A percentile compares a stretch with the other conserved stretches of the same genome.
Conservation (phyloP, 2,329 filamentous ascomycete genomes). For the Sclerotinia glacialis region DNA sequence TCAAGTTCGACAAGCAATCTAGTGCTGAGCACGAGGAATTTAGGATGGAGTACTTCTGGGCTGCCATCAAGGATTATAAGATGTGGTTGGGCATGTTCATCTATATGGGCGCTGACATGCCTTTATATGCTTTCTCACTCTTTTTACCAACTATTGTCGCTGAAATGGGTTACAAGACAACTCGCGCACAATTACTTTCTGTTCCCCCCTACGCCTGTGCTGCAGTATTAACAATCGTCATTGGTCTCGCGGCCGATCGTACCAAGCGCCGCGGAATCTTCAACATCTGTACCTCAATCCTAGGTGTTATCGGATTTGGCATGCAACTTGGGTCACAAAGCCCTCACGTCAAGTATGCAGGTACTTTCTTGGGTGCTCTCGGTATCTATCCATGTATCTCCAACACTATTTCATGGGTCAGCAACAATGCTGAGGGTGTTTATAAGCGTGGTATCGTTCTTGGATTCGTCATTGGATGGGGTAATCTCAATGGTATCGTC, state of each 20-base stretch:
- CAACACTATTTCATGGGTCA: constrained; percentile 82
- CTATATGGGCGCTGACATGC: constrained; percentile 73
- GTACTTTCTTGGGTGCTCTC: constrained; percentile 76
- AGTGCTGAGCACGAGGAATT: constrained; percentile 71
- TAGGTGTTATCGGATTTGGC: constrained; percentile 76
- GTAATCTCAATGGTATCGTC: constrained; percentile 72
- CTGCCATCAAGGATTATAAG: constrained; percentile 80
- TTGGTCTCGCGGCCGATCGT: constrained; percentile 75
- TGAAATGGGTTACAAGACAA: constrained; percentile 53
- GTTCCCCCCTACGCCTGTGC: constrained; percentile 75
- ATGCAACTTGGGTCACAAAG: constrained; percentile 68
- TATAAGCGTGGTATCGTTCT: constrained; percentile 86
- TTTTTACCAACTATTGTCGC: constrained; percentile 79
- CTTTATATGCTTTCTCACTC: constrained; percentile 72
- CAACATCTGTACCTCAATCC: constrained; percentile 68
- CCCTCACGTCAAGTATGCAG: constrained; percentile 72
- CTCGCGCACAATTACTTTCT: constrained; percentile 66
- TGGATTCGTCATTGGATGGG: constrained; percentile 86
- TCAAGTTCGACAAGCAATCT: constrained; percentile 73
- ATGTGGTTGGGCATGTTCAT: constrained; percentile 72
- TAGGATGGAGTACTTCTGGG: constrained; percentile 68
- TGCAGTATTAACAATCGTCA: constrained; percentile 62
- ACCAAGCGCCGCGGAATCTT: constrained; percentile 71
- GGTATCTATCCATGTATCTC: constrained; percentile 85
- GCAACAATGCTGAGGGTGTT: constrained; percentile 83